phyloP scores from a whole-genome alignment of 768 basidiomycete species.

The Leccinum uliginosum region DNA sequence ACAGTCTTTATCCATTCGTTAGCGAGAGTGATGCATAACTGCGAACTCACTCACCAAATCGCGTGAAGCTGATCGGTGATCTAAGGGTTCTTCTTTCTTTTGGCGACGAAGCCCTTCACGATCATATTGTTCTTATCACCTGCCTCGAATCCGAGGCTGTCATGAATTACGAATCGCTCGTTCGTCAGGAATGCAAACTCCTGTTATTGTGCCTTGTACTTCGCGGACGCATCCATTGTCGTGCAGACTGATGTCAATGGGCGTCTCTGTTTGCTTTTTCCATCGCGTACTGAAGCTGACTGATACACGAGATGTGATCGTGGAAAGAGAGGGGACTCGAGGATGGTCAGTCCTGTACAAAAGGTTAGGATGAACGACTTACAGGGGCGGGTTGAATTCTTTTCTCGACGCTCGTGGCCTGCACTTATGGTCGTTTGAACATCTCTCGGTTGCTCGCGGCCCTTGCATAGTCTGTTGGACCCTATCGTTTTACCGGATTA shows the following conservation, averaged over 20 bases:
- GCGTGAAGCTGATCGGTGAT: constrained; percentile 10
- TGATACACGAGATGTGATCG: background rate
- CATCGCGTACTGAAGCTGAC: background rate
- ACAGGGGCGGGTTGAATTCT: constrained; percentile 9
- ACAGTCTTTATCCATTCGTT: constrained; percentile 8
- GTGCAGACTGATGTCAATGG: constrained; percentile 1
- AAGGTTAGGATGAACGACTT: background rate
- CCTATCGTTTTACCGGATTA: constrained; percentile 2
- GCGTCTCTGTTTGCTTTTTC: background rate
- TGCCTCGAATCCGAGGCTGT: too few species aligned
- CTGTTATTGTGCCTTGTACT: background rate
- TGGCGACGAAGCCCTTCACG: background rate
- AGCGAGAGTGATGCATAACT: background rate
- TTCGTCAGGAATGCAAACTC: constrained; percentile 12
- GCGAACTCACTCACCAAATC: constrained; percentile 1
- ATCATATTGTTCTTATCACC: constrained; percentile 7
- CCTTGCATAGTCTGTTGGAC: constrained; percentile 3
- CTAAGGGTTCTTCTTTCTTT: background rate
- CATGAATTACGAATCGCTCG: constrained; percentile 14
- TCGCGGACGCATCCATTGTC: background rate
- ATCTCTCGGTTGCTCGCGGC: background rate
- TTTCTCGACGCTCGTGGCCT: background rate
- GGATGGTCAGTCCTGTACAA: background rate
- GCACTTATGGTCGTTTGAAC: background rate
- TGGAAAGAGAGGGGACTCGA: constrained; percentile 1